A percentile compares a stretch with the other conserved stretches of the same genome.
These are phyloP conservation scores for Epichloe sylvatica DNA, from an alignment of 2,329 filamentous ascomycete species.

Conservation along the genomic window DNA sequence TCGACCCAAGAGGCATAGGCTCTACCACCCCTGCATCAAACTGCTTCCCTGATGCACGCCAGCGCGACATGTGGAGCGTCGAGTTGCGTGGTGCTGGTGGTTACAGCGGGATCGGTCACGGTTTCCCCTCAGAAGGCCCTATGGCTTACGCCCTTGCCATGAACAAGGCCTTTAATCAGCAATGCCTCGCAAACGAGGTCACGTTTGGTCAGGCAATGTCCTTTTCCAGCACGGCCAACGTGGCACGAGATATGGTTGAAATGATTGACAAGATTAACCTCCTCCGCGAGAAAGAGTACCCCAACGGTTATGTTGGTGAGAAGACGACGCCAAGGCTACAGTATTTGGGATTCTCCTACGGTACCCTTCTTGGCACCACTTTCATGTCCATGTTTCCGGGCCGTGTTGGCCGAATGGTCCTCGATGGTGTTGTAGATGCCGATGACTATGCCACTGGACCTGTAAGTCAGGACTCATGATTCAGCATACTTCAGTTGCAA, in stretches of 20 bases:
- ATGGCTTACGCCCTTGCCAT: slow-evolving; percentile 13
- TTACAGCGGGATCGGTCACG: slow-evolving; percentile 8
- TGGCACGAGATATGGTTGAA: slow-evolving; percentile 28
- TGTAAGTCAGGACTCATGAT: background rate
- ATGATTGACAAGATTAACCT: slow-evolving; percentile 26
- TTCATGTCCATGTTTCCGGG: slow-evolving; percentile 21
- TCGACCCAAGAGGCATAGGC: slow-evolving; percentile 28
- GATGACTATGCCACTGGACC: slow-evolving; percentile 19
- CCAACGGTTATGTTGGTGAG: background rate
- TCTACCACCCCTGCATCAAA: slow-evolving; percentile 22
- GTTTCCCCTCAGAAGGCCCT: background rate
- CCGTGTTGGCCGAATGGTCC: slow-evolving; percentile 25
- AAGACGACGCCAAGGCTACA: slow-evolving; percentile 17
- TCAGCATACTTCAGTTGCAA: no score
- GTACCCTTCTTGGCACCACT: slow-evolving; percentile 18
- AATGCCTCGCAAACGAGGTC: slow-evolving; percentile 13
- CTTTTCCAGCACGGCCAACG: slow-evolving; percentile 23
- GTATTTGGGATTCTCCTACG: slow-evolving; percentile 36
- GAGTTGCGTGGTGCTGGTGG: slow-evolving; percentile 15
- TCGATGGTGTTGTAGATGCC: slow-evolving; percentile 24
- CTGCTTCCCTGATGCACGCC: slow-evolving; percentile 20
- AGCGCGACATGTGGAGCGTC: slow-evolving; percentile 16
- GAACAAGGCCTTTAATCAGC: slow-evolving; percentile 11
- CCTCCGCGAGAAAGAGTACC: slow-evolving; percentile 8
- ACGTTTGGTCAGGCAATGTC: slow-evolving; percentile 10